These are phyloP conservation scores for Termitomyces sp. DNA, from an alignment of 768 basidiomycete species.

Conservation along the genomic window DNA sequence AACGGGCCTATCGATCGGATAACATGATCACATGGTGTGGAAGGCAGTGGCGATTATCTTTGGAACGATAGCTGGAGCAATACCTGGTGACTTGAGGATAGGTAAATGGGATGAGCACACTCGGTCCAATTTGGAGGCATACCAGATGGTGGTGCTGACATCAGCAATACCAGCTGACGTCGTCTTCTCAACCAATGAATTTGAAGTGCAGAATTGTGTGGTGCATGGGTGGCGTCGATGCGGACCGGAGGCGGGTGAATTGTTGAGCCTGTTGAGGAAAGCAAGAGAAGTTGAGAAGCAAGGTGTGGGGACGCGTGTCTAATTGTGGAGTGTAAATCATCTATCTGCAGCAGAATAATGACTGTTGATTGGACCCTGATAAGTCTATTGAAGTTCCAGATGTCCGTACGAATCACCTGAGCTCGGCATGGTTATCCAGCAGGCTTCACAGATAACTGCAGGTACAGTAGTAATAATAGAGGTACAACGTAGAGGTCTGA, in stretches of 20 bases:
- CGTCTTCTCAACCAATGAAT: neutral
- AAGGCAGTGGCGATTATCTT: neutral
- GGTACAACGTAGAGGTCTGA: neutral
- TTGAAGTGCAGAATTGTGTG: neutral
- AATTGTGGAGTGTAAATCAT: neutral
- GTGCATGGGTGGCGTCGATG: neutral
- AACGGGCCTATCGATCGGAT: neutral
- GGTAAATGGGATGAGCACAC: neutral
- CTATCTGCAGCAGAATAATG: too few species aligned
- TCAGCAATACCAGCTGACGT: neutral
- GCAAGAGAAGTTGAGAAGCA: neutral
- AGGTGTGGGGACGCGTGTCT: neutral
- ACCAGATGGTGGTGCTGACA: neutral
- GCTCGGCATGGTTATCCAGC: neutral
- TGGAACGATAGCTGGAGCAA: neutral
- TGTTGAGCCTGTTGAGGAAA: too few species aligned
- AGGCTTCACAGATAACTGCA: neutral
- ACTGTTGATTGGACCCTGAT: neutral
- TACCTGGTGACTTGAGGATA: neutral
- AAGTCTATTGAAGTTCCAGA: too few species aligned
- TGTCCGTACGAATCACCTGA: neutral
- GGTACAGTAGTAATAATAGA: neutral
- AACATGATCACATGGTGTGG: neutral
- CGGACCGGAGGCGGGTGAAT: neutral
- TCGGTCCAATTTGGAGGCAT: neutral